Conservation (phyloP, 257 asterid genomes). For the Solanum piurae region DNA sequence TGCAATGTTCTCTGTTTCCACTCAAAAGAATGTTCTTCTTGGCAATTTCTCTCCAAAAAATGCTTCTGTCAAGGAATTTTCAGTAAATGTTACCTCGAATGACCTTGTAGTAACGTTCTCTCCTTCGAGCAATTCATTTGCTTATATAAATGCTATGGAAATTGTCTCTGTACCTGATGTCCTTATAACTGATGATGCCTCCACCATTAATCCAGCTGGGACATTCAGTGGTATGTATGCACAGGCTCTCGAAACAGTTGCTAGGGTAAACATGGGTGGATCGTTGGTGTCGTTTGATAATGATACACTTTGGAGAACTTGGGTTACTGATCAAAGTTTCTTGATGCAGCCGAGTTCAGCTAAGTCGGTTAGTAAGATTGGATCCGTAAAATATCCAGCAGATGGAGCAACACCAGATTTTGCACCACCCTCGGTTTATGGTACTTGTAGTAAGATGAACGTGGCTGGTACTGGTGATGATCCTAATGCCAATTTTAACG, state of each 20-base stretch:
- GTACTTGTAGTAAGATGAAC: conserved; percentile 54
- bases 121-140: conserved; percentile 44
- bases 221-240: conserved; percentile 28
- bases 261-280: conserved; percentile 83
- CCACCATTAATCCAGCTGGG: conserved; percentile 27
- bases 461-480: conserved; percentile 11
- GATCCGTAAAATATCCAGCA: conserved; percentile 38
- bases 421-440: conserved; percentile 72
- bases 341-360: conserved; percentile 21
- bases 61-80: conserved; percentile 32
- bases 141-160: conserved; percentile 60
- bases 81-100: conserved; percentile 29
- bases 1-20: conserved; percentile 28
- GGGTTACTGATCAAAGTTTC: conserved; percentile 44
- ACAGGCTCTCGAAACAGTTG: conserved; percentile 52
- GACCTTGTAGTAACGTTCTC: conserved; percentile 36
- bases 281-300: conserved; percentile 33
- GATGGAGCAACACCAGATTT: conserved; percentile 40
- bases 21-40: conserved; percentile 24
- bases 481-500: conserved; percentile 43
- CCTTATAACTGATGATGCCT: conserved; percentile 50
- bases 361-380: conserved; percentile 13
- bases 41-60: conserved; percentile 25
- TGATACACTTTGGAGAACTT: conserved; percentile 58
- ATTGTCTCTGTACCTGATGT: conserved; percentile 51